Evolutionary conservation across 1,284 basidiomycete genomes (phyloP).

Genomic region (Sanguinoderma infundibulare): DNA sequence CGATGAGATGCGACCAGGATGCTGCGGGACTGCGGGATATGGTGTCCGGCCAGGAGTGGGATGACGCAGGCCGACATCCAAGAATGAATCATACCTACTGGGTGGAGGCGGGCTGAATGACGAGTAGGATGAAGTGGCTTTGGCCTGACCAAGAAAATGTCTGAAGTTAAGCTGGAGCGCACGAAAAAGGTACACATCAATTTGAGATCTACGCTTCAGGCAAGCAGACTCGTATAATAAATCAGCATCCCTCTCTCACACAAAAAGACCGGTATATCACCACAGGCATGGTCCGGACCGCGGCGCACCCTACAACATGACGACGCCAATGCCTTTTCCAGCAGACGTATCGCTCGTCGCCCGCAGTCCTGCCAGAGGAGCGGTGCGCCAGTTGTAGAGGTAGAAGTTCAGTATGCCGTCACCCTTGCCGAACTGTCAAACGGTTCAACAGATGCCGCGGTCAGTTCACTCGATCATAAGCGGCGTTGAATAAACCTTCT

Average conservation of each 20-base stretch:
- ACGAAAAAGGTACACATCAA: constrained; percentile 31
- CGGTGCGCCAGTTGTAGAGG: constrained; percentile 93
- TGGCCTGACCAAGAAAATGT: constrained; percentile 34
- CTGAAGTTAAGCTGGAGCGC: constrained; percentile 31
- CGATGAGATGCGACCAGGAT: too few species aligned
- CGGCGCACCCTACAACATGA: constrained; percentile 64
- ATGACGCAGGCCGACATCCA: too few species aligned
- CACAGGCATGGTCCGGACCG: background rate
- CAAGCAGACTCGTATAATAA: background rate
- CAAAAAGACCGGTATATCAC: background rate
- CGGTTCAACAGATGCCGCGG: constrained; percentile 17
- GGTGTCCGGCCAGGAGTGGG: too few species aligned
- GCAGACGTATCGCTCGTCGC: constrained; percentile 52
- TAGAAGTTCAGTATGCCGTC: constrained; percentile 92
- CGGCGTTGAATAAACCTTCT: background rate
- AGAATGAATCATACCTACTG: too few species aligned
- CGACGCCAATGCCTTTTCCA: constrained; percentile 79
- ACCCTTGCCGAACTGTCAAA: constrained; percentile 81
- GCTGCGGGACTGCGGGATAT: too few species aligned
- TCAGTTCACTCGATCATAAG: constrained; percentile 5
- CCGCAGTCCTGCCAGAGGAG: constrained; percentile 71
- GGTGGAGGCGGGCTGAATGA: constrained; percentile 38
- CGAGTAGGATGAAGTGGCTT: constrained; percentile 74
- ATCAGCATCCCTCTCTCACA: background rate
- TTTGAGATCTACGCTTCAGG: background rate